Conservation (phyloP, 441 rosid species). For the Euphorbia celastroides region DNA sequence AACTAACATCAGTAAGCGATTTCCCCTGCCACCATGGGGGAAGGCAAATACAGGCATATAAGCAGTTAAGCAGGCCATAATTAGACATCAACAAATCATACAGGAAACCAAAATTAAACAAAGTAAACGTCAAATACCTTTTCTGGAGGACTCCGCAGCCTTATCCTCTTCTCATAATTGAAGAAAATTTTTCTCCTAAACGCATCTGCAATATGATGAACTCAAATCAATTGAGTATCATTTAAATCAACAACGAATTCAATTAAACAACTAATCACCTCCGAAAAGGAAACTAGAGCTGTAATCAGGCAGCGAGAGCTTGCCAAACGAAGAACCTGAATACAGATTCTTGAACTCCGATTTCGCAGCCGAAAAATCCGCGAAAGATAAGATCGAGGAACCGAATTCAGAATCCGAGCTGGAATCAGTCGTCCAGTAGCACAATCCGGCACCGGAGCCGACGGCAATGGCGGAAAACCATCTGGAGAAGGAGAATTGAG, state of each 20-base stretch:
- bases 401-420: constrained; percentile 23
- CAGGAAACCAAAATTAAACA: not conserved
- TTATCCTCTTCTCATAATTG: constrained; percentile 85
- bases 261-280: constrained; percentile 33
- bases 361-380: constrained; percentile 39
- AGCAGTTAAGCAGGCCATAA: not conserved
- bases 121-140: constrained; percentile 37
- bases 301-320: constrained; percentile 53
- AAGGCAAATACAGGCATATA: constrained; percentile 2
- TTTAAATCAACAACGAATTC: not conserved
- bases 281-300: constrained; percentile 50
- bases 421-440: constrained; percentile 34
- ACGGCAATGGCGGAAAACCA: constrained; percentile 46
- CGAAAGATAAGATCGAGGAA: constrained; percentile 30
- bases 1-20: not conserved
- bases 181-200: constrained; percentile 83
- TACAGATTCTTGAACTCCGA: constrained; percentile 26
- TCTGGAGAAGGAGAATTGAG: constrained; percentile 23
- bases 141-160: constrained; percentile 84
- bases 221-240: not conserved
- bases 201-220: constrained; percentile 42
- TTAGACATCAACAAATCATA: not conserved
- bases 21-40: not conserved
- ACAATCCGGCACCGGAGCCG: constrained; percentile 51
- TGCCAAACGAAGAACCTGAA: constrained; percentile 28